Evolutionary conservation across 495 filamentous ascomycete species (phyloP).

Genomic region (Penicillium salamii): DNA sequence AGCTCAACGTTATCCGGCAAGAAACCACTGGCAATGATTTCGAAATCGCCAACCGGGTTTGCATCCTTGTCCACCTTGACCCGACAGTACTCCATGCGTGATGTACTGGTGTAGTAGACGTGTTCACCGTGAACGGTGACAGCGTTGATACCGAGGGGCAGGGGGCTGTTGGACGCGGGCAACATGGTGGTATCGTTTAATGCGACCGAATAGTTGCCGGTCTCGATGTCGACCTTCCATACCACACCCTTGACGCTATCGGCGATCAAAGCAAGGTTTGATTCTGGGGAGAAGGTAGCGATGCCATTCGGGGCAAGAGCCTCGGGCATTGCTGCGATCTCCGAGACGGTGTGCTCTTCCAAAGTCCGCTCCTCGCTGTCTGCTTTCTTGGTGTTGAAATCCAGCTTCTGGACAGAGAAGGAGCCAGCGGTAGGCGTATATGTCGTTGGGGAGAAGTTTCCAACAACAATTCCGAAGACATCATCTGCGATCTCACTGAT

Average conservation of each 20-base stretch:
- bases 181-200: constrained; percentile 26
- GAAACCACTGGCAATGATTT: constrained; percentile 29
- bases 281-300: constrained; percentile 21
- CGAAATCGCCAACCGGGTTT: constrained; percentile 21
- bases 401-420: constrained; percentile 39
- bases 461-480: constrained; percentile 39
- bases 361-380: neutral
- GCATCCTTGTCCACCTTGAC: constrained; percentile 28
- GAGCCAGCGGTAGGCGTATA: constrained; percentile 28
- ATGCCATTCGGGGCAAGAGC: constrained; percentile 42
- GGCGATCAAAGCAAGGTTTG: constrained; percentile 33
- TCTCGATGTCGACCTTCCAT: constrained; percentile 31
- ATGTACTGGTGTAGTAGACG: constrained; percentile 40
- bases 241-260: constrained; percentile 35
- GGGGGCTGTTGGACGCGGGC: constrained; percentile 17
- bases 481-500: constrained; percentile 42
- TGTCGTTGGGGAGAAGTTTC: constrained; percentile 32
- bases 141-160: constrained; percentile 40
- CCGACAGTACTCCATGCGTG: constrained; percentile 29
- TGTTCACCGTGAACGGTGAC: constrained; percentile 26
- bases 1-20: constrained; percentile 34
- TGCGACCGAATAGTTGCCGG: constrained; percentile 30
- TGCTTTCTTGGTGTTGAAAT: constrained; percentile 19
- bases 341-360: constrained; percentile 5
- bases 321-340: constrained; percentile 35